Evolutionary conservation across 1,284 basidiomycete species (phyloP).

Genomic region (Fomitopsis betulina): DNA sequence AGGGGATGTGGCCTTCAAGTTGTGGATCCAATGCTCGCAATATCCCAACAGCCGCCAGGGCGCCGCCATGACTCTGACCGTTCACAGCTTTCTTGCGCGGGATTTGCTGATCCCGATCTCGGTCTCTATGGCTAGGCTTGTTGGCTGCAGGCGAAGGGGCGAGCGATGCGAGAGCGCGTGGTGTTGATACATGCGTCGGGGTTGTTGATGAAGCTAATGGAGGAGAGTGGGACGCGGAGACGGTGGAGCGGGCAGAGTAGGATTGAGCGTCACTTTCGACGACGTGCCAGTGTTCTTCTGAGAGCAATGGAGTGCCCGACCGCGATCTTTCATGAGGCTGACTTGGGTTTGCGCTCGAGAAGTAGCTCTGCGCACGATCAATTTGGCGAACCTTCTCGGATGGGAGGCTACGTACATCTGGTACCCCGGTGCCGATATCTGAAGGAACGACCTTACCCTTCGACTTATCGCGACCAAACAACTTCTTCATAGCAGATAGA

Average conservation of each 20-base stretch:
- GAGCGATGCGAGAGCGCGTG: conserved; percentile 11
- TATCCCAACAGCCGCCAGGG: conserved; percentile 45
- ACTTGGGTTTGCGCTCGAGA: conserved; percentile 13
- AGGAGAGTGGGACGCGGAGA: conserved; percentile 38
- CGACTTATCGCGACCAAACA: conserved; percentile 45
- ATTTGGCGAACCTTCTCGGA: conserved; percentile 7
- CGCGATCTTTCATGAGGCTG: conserved; percentile 23
- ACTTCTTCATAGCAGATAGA: conserved; percentile 39
- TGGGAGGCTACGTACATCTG: conserved; percentile 26
- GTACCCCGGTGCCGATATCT: conserved; percentile 20
- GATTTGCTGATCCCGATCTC: conserved; percentile 22
- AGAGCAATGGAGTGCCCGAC: conserved; percentile 20
- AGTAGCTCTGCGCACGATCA: conserved; percentile 8
- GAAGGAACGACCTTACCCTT: conserved; percentile 31
- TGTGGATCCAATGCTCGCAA: conserved; percentile 56
- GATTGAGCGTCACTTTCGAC: conserved; percentile 26
- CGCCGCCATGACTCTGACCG: conserved; percentile 17
- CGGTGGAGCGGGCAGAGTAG: conserved; percentile 23
- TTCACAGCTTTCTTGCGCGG: conserved; percentile 29
- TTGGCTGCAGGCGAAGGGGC: neutral
- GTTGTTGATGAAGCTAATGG: conserved; percentile 35
- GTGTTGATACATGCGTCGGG: conserved; percentile 22
- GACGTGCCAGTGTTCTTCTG: conserved; percentile 49
- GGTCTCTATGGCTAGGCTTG: conserved; percentile 10
- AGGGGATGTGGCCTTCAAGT: conserved; percentile 14